phyloP scores from a whole-genome alignment of 2,329 filamentous ascomycete species.

The Aureobasidium musti region DNA sequence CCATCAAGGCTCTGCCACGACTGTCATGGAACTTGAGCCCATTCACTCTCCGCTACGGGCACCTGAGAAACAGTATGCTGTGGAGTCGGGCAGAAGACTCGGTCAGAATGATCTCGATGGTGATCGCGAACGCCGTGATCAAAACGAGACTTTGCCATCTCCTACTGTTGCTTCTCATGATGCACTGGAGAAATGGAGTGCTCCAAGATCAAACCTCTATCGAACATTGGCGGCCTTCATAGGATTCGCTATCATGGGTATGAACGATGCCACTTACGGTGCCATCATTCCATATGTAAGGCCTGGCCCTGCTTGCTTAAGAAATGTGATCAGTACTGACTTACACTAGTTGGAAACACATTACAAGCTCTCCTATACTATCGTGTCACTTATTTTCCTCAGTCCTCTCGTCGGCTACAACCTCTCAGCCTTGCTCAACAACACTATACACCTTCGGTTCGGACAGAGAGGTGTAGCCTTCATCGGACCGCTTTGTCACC shows the following conservation, averaged over 20 bases:
- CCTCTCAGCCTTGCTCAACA: slow-evolving; percentile 64
- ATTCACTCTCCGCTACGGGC: slow-evolving; percentile 28
- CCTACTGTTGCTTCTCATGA: slow-evolving; percentile 49
- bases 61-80: slow-evolving; percentile 33
- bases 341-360: slow-evolving; percentile 59
- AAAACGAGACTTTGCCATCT: slow-evolving; percentile 48
- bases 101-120: slow-evolving; percentile 30
- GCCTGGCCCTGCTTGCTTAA: background rate
- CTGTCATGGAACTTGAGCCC: slow-evolving; percentile 36
- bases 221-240: slow-evolving; percentile 62
- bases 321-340: background rate
- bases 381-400: slow-evolving; percentile 67
- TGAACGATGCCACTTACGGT: slow-evolving; percentile 68
- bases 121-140: slow-evolving; percentile 32
- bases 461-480: slow-evolving; percentile 73
- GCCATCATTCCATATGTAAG: slow-evolving; percentile 54
- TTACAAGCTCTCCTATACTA: slow-evolving; percentile 62
- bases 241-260: slow-evolving; percentile 61
- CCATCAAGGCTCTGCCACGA: slow-evolving; percentile 36
- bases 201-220: slow-evolving; percentile 59
- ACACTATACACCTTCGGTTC: slow-evolving; percentile 62
- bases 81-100: slow-evolving; percentile 34
- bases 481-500: slow-evolving; percentile 62
- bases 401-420: slow-evolving; percentile 67
- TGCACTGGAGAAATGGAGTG: slow-evolving; percentile 62